These are phyloP conservation scores for Glycine latifolia DNA, from an alignment of 306 rosid species.

Conservation along the genomic window DNA sequence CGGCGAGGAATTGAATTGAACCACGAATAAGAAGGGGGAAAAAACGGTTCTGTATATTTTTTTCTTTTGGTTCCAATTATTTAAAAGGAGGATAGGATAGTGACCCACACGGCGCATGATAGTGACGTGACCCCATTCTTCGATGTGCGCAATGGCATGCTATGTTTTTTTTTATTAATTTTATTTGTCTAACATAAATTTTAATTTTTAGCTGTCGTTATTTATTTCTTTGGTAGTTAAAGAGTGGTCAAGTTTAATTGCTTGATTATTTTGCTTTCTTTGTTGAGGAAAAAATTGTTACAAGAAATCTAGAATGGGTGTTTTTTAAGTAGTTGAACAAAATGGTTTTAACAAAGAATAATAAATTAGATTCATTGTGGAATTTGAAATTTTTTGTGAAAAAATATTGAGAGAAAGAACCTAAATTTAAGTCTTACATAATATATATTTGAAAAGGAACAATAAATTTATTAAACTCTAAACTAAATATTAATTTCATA, in stretches of 20 bases:
- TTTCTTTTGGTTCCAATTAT: conserved; percentile 57
- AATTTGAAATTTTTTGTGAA: background rate
- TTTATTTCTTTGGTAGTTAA: conserved; percentile 2
- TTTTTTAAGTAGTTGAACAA: background rate
- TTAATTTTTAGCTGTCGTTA: conserved; percentile 1
- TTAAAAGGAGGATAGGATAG: conserved; percentile 62
- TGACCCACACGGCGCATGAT: conserved; percentile 60
- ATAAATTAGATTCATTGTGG: background rate
- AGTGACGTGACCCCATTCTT: conserved; percentile 54
- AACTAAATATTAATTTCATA: too few relatives aligned
- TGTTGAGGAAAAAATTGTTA: background rate
- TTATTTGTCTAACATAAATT: background rate
- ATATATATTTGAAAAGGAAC: too few relatives aligned
- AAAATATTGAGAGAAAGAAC: too few relatives aligned
- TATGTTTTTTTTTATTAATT: background rate
- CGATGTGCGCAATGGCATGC: conserved; percentile 16
- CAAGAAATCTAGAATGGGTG: background rate
- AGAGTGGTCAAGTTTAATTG: conserved; percentile 25
- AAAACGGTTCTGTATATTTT: conserved; percentile 24
- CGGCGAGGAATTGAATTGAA: conserved; percentile 60
- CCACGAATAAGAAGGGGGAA: conserved; percentile 24
- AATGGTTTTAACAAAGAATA: background rate
- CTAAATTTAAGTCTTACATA: too few relatives aligned
- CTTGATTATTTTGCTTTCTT: background rate
- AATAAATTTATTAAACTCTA: too few relatives aligned